A percentile compares a stretch with the other conserved stretches of the same genome.
phyloP scores from a whole-genome alignment of 78 protist genomes.

The Planoprotostelium fungivorum region DNA sequence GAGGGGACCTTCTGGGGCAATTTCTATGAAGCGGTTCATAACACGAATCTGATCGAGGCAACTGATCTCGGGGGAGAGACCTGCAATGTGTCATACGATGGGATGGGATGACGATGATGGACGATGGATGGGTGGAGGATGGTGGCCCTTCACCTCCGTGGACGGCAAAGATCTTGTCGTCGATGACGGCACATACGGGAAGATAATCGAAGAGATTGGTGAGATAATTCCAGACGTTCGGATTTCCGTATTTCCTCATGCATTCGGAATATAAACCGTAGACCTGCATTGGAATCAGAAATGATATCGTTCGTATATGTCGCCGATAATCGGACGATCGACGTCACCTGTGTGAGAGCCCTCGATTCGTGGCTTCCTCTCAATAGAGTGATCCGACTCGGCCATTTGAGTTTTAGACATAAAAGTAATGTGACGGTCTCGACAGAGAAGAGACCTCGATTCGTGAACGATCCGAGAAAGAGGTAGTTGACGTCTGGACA shows the following conservation, averaged over 20 bases:
- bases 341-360: constrained; percentile 85
- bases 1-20: constrained; percentile 83
- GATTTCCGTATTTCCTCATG: constrained; percentile 85
- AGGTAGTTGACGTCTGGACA: constrained; percentile 90
- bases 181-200: constrained; percentile 85
- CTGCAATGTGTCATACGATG: neutral
- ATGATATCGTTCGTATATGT: neutral
- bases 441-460: constrained; percentile 54
- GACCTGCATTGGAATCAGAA: neutral
- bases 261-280: constrained; percentile 96
- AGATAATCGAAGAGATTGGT: constrained; percentile 89
- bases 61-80: constrained; percentile 78
- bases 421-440: constrained; percentile 47
- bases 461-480: constrained; percentile 94
- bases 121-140: too few species aligned
- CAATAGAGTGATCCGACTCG: constrained; percentile 76
- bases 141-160: constrained; percentile 23
- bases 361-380: constrained; percentile 97
- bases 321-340: constrained; percentile 10
- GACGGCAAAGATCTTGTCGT: constrained; percentile 59
- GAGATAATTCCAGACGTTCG: constrained; percentile 88
- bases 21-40: constrained; percentile 86
- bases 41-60: constrained; percentile 77
- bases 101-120: neutral
- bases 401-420: constrained; percentile 53